These are phyloP conservation scores for Lichtheimia ramosa DNA, from an alignment of 371 early-diverging fungal genomes.

Conservation along the genomic window DNA sequence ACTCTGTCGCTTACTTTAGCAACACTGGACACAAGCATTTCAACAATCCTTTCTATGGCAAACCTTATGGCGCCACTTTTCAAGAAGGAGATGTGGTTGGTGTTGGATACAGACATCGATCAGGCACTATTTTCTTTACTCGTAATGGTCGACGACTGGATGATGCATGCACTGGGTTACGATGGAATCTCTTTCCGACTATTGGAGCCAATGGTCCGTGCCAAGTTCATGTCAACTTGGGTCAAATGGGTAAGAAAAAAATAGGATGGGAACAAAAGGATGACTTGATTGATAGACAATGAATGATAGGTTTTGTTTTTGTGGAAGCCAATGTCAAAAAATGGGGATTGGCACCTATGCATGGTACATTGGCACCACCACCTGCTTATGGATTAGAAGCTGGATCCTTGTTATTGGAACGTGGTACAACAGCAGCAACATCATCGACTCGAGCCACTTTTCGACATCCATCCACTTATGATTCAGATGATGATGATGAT, in stretches of 20 bases:
- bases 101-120: conserved; percentile 75
- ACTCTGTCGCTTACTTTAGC: conserved; percentile 73
- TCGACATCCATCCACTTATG: not conserved
- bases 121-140: conserved; percentile 78
- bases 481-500: conserved; percentile 9
- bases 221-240: conserved; percentile 63
- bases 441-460: not conserved
- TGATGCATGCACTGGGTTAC: conserved; percentile 56
- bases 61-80: conserved; percentile 60
- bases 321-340: conserved; percentile 83
- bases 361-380: conserved; percentile 71
- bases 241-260: conserved; percentile 36
- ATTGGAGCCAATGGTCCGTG: conserved; percentile 70
- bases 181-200: conserved; percentile 63
- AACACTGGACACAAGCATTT: conserved; percentile 66
- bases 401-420: conserved; percentile 51
- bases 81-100: conserved; percentile 77
- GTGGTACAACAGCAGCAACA: conserved; percentile 11
- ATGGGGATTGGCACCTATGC: conserved; percentile 77
- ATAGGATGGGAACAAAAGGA: too few relatives aligned
- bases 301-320: conserved; percentile 56
- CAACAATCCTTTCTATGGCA: conserved; percentile 64
- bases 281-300: too few relatives aligned
- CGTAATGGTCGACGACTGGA: conserved; percentile 69
- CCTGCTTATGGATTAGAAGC: conserved; percentile 63